phyloP scores from a whole-genome alignment of 2,329 filamentous ascomycete species.

The Cladosporium sp. region DNA sequence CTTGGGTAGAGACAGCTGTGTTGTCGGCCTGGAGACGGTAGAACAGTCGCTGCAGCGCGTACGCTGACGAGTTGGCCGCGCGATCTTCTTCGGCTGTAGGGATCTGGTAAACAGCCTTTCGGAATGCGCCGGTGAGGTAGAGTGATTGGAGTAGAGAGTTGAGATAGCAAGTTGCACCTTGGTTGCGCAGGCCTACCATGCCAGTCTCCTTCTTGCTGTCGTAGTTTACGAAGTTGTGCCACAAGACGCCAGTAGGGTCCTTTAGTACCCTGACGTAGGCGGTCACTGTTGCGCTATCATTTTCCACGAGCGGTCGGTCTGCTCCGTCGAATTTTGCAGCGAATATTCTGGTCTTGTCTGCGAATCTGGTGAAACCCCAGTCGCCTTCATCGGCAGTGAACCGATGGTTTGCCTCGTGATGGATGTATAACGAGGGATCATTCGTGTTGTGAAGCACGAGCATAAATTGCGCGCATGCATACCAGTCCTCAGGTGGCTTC shows the following conservation, averaged over 20 bases:
- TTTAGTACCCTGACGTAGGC: conserved; percentile 78
- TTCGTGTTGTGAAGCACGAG: conserved; percentile 92
- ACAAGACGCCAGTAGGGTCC: conserved; percentile 81
- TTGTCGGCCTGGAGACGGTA: conserved; percentile 88
- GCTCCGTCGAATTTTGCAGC: conserved; percentile 67
- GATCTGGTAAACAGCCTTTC: conserved; percentile 96
- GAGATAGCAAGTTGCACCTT: conserved; percentile 66
- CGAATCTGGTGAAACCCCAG: conserved; percentile 97
- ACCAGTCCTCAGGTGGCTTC: conserved; percentile 84
- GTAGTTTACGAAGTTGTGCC: conserved; percentile 91
- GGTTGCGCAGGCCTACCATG: conserved; percentile 93
- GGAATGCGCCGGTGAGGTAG: conserved; percentile 70
- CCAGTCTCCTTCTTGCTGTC: conserved; percentile 99
- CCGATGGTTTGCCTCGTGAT: conserved; percentile 81
- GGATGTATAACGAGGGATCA: conserved; percentile 74
- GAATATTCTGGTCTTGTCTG: conserved; percentile 82
- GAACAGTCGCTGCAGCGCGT: conserved; percentile 88
- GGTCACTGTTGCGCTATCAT: conserved; percentile 72
- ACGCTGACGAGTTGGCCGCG: conserved; percentile 70
- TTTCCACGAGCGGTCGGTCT: conserved; percentile 68
- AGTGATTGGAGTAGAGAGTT: conserved; percentile 46
- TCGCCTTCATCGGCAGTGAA: conserved; percentile 96
- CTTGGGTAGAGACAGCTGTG: conserved; percentile 78
- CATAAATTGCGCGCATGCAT: conserved; percentile 92
- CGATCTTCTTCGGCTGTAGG: conserved; percentile 81